Evolutionary conservation across 208 protist species (phyloP), one percentile per base, ranked within the genome.

Genomic region (Trypanosoma conorhini): DNA sequence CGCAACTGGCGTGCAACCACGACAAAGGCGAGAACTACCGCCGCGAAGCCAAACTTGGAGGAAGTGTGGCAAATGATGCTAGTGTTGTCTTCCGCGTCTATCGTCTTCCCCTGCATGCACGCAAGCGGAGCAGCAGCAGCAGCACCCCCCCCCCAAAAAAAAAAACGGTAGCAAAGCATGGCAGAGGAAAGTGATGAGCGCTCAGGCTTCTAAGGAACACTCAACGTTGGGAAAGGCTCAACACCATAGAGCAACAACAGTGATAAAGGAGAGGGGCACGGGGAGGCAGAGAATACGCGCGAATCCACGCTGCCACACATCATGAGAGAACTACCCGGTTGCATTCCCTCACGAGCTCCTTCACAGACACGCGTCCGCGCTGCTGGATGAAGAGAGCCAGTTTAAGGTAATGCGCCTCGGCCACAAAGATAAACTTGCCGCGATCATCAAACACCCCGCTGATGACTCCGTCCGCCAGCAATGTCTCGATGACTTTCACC

Each of bases 391-490:
- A 92, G 44, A 80, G 64, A 22, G 86, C 86, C 3, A 94, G 71
- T 60, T 77, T 62, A 17, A 52, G 52, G 50, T 81, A 89, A 50
- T 92, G 80, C 63, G 73, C 67, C 26, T 87, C 79, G 5, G 81
- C 68, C 35, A 94, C 74, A 10, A 91, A 77, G 5, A 92, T 59
- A 65, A 86, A 92, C 77, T 92, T 89, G n/a, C 89, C 86, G n/a
- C 87, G 77, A 26, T 94, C 89, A 68, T 94, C 86, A 67, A 94
- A 91, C 1, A 92, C 86, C 26, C 89, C 86, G 46, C 74, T 80
- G 19, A 92, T 73, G 21, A 35, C 35, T 13, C 85, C 79, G 7
- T 77, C 76, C 35, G 72, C 60, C 31, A 86, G 56, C 28, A 94
- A 72, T 46, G 81, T 74, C 74, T 91, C 85, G 55, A 93, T 87